phyloP scores from a whole-genome alignment of 805 yeast species.

The Candida peoriensis region DNA sequence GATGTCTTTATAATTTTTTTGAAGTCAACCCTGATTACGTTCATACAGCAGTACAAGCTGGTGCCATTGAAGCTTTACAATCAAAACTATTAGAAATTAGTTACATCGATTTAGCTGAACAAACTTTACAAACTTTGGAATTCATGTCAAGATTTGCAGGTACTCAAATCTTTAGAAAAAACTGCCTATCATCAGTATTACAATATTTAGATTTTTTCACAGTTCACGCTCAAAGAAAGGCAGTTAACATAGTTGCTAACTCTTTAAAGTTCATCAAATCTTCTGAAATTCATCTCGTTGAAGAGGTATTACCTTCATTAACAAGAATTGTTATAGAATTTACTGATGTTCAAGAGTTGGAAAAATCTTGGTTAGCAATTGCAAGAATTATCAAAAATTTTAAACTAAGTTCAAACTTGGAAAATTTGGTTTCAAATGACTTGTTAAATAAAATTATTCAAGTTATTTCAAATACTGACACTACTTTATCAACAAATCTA shows the following conservation, averaged over 20 bases:
- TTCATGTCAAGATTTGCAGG: constrained; percentile 54
- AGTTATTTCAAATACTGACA: constrained; percentile 26
- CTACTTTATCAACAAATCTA: constrained; percentile 26
- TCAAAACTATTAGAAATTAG: constrained; percentile 66
- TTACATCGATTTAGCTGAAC: constrained; percentile 90
- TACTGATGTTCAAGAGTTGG: constrained; percentile 55
- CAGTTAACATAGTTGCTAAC: constrained; percentile 67
- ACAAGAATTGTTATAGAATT: constrained; percentile 48
- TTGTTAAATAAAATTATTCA: constrained; percentile 30
- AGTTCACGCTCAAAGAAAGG: constrained; percentile 81
- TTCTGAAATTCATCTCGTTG: constrained; percentile 41
- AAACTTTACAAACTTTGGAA: constrained; percentile 73
- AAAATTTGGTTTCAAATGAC: constrained; percentile 34
- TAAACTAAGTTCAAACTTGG: constrained; percentile 38
- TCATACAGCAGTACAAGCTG: constrained; percentile 55
- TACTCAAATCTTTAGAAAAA: constrained; percentile 46
- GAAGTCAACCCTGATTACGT: constrained; percentile 69
- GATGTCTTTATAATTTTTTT: constrained; percentile 75
- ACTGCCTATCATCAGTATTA: constrained; percentile 61
- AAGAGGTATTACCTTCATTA: constrained; percentile 54
- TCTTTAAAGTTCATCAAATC: constrained; percentile 47
- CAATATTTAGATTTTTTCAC: constrained; percentile 84
- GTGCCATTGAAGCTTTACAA: constrained; percentile 62
- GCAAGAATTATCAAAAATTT: constrained; percentile 52
- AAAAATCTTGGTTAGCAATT: constrained; percentile 61